Percentiles rank a stretch among this genome's conserved stretches.
Conservation (phyloP, 192 early-diverging fungal species). For the Entomortierella parvispora region DNA sequence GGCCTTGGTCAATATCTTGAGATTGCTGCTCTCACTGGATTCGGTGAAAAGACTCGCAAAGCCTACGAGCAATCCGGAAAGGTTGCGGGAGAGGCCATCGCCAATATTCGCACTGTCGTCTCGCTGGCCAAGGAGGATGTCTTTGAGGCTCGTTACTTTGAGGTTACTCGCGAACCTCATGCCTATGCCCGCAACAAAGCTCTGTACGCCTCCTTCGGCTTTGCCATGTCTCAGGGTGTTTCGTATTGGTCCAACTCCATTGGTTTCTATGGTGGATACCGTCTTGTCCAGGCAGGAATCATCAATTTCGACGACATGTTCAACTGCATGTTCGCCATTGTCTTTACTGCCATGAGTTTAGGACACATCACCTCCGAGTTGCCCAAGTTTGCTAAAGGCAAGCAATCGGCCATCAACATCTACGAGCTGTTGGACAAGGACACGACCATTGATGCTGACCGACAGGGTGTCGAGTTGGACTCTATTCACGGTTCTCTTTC, state of each 20-base stretch:
- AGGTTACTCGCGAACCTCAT: conserved; percentile 75
- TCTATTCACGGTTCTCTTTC: conserved; percentile 47
- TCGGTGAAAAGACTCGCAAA: conserved; percentile 70
- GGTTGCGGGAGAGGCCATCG: conserved; percentile 86
- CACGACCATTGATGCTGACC: conserved; percentile 72
- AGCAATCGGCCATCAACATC: conserved; percentile 78
- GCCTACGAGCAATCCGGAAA: conserved; percentile 84
- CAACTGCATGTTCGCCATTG: conserved; percentile 79
- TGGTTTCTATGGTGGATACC: conserved; percentile 79
- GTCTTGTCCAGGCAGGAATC: conserved; percentile 63
- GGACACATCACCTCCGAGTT: conserved; percentile 75
- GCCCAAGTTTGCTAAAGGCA: conserved; percentile 82
- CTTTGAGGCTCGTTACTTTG: conserved; percentile 74
- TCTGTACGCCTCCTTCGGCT: conserved; percentile 73
- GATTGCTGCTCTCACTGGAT: conserved; percentile 64
- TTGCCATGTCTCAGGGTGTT: conserved; percentile 76
- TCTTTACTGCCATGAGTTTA: conserved; percentile 74
- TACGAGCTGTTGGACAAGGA: conserved; percentile 77
- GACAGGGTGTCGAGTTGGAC: conserved; percentile 44
- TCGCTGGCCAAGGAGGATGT: conserved; percentile 76
- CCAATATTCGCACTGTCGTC: conserved; percentile 88
- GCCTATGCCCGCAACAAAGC: conserved; percentile 70
- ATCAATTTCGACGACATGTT: conserved; percentile 66
- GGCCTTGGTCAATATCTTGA: conserved; percentile 62
- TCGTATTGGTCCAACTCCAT: conserved; percentile 80